These are phyloP conservation scores for Coemansia sp. DNA, from an alignment of 192 early-diverging fungal species.

Conservation along the genomic window DNA sequence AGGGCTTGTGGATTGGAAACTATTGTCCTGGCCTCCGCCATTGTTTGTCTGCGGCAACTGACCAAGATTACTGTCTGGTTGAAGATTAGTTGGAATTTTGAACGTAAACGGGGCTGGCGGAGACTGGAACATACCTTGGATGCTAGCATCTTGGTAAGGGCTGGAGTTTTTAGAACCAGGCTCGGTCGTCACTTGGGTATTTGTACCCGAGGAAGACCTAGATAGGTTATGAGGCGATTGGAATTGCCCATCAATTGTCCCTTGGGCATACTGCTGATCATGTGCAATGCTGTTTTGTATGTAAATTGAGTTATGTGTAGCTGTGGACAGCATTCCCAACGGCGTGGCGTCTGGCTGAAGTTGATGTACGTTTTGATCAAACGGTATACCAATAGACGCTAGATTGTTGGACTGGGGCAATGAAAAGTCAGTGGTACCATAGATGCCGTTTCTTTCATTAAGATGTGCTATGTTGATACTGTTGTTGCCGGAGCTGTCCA, in stretches of 20 bases:
- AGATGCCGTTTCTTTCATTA: slow-evolving; percentile 1
- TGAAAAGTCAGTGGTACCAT: background rate
- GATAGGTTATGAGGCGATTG: background rate
- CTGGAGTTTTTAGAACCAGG: background rate
- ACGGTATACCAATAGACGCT: background rate
- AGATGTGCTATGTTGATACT: slow-evolving; percentile 4
- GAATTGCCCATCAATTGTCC: background rate
- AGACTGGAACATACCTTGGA: slow-evolving; percentile 15
- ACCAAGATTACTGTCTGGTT: background rate
- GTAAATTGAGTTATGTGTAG: background rate
- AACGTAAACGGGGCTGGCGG: slow-evolving; percentile 18
- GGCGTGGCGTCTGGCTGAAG: background rate
- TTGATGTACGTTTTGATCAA: background rate
- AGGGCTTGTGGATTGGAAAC: background rate
- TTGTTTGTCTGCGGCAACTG: background rate
- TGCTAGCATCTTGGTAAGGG: background rate
- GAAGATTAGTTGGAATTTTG: slow-evolving; percentile 22
- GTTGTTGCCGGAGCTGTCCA: slow-evolving; percentile 16
- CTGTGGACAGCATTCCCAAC: background rate
- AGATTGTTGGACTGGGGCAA: background rate
- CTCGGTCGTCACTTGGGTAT: background rate
- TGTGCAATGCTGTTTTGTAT: background rate
- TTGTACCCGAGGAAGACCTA: background rate
- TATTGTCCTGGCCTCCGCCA: background rate
- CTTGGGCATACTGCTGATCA: background rate